Conservation (phyloP, 352 stramenopile genomes). For the Phytophthora ramorum region DNA sequence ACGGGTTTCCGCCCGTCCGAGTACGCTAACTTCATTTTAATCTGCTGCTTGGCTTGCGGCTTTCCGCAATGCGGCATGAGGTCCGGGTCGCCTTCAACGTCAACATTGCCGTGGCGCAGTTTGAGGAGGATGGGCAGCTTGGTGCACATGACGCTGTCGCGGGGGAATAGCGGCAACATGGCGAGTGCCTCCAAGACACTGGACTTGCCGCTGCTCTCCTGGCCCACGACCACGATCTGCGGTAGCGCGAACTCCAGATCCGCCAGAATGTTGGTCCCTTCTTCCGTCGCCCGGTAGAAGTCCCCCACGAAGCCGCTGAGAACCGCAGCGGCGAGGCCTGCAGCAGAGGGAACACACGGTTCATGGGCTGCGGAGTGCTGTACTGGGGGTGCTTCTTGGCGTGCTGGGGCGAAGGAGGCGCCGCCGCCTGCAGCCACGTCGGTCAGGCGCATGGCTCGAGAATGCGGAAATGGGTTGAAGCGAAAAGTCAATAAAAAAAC, state of each 20-base stretch:
- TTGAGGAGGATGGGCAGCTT: conserved; percentile 54
- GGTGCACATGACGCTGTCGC: conserved; percentile 43
- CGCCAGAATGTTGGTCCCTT: conserved; percentile 15
- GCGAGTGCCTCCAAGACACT: conserved; percentile 53
- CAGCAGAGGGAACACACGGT: not conserved
- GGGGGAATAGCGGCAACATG: conserved; percentile 56
- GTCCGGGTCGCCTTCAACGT: conserved; percentile 23
- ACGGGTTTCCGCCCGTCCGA: conserved; percentile 36
- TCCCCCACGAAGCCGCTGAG: conserved; percentile 40
- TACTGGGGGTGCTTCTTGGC: not conserved
- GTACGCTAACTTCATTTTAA: conserved; percentile 41
- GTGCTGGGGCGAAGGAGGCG: not conserved
- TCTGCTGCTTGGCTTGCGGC: conserved; percentile 12
- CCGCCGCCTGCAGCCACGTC: conserved; percentile 14
- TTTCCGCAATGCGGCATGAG: conserved; percentile 27
- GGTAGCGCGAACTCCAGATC: conserved; percentile 35
- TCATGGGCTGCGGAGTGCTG: not conserved
- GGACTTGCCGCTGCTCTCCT: conserved; percentile 60
- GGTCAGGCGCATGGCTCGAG: conserved; percentile 7
- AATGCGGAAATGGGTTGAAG: not conserved
- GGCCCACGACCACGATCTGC: conserved; percentile 52
- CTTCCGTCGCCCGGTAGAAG: conserved; percentile 41
- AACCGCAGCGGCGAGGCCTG: conserved; percentile 34
- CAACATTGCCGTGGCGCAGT: conserved; percentile 31
- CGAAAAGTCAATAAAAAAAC: too few species aligned